Base-by-base conservation (phyloP, 2,329 filamentous ascomycete species). In the Hymenoscyphus fructigenus region DNA sequence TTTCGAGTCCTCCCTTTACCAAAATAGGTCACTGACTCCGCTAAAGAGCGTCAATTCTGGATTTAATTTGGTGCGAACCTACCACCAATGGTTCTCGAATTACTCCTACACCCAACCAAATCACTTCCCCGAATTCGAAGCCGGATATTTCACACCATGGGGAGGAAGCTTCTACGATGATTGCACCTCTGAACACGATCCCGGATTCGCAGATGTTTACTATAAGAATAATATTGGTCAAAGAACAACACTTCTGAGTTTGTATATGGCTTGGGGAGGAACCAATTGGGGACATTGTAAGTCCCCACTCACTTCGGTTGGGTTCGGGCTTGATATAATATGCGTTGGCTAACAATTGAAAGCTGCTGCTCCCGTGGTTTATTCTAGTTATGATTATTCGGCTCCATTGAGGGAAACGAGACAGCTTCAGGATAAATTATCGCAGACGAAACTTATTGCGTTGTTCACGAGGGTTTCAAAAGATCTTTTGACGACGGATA, bases 21-120 rank as follows among this genome's bases (percentile, higher is more conserved):
- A 53, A 23, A 10, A 53, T 23, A 14, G 20, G 10, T 26, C 1
- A 26, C 20, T 53, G 20, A 53, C 47, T 26, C 4, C 23, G n/a
- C 20, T 14, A 53, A 26, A 53, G 47, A 83, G 85, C 61, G 76
- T 76, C 0, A 74, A 81, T 56, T 75, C 76, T 6, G 83, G 82
- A 0, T 85, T 84, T 69, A 81, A 76, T 32, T 72, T 85, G 1
- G 78, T 83, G 2, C 78, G 82, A 29, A 84, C 78, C 5, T 87
- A 86, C 68, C 82, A 83, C 65, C 79, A 85, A 67, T 85, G 83
- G 82, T 86, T 86, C 67, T 77, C 80, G n/a, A 81, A 83, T 50
- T 84, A 84, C 63, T 83, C 83, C 0, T 81, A 75, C 58, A 84
- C 82, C 0, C 84, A 86, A 68, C 84, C 84, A 1, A 78, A 79